Evolutionary conservation across 2,329 filamentous ascomycete genomes (phyloP).

Genomic region (Falciphora oryzae): DNA sequence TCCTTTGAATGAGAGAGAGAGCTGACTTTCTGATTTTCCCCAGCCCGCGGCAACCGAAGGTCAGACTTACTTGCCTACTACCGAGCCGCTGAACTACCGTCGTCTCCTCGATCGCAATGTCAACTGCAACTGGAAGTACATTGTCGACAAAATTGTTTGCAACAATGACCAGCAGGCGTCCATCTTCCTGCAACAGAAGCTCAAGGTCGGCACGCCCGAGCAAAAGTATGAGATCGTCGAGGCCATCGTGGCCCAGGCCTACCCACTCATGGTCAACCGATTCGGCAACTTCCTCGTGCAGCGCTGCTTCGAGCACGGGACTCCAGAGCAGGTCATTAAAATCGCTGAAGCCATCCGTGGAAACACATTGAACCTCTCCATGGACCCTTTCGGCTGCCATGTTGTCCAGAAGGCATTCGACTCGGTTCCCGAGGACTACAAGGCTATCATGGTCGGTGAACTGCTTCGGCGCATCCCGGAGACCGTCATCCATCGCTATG

Average conservation of each 20-base stretch:
- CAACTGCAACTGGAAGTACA: slow-evolving; percentile 98
- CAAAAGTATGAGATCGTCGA: slow-evolving; percentile 98
- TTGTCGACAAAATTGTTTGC: slow-evolving; percentile 98
- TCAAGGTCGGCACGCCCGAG: slow-evolving; percentile 90
- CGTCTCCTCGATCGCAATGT: slow-evolving; percentile 91
- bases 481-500: slow-evolving; percentile 97
- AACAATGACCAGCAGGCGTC: slow-evolving; percentile 99
- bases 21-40: not conserved
- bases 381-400: slow-evolving; percentile 98
- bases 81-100: slow-evolving; percentile 93
- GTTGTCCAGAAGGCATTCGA: slow-evolving; percentile 99
- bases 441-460: slow-evolving; percentile 98
- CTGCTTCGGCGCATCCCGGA: slow-evolving; percentile 91
- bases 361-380: slow-evolving; percentile 88
- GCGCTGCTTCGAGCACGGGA: slow-evolving; percentile 97
- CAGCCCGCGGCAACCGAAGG: slow-evolving; percentile 48
- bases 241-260: slow-evolving; percentile 90
- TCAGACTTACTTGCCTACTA: slow-evolving; percentile 76
- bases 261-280: slow-evolving; percentile 94
- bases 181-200: slow-evolving; percentile 97
- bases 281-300: slow-evolving; percentile 99
- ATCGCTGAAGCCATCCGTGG: slow-evolving; percentile 93
- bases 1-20: not conserved
- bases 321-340: slow-evolving; percentile 85
- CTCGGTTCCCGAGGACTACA: slow-evolving; percentile 94